phyloP scores from a whole-genome alignment of 2,329 filamentous ascomycete genomes.

The Aspergillus melleus region DNA sequence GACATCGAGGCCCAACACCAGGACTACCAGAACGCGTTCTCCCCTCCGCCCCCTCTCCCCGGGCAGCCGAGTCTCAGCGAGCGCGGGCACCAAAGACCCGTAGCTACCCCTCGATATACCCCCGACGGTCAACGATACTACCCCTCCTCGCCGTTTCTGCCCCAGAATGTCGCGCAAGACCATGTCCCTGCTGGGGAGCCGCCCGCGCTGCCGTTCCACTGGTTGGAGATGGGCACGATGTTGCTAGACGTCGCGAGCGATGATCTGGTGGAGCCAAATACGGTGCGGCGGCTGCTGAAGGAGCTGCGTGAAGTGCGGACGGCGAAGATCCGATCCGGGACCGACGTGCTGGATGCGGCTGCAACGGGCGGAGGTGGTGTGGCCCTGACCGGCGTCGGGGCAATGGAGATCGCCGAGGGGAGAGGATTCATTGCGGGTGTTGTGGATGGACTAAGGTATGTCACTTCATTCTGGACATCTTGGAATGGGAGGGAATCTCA shows the following conservation, averaged over 20 bases:
- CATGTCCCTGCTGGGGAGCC: slow-evolving; percentile 49
- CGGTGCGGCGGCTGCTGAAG: slow-evolving; percentile 71
- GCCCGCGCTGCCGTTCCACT: slow-evolving; percentile 77
- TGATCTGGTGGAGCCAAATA: slow-evolving; percentile 73
- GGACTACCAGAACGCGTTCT: slow-evolving; percentile 68
- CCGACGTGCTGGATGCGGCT: slow-evolving; percentile 64
- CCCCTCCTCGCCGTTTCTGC: slow-evolving; percentile 72
- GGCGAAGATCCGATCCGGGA: slow-evolving; percentile 80
- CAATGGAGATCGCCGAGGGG: slow-evolving; percentile 88
- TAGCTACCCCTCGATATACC: slow-evolving; percentile 34
- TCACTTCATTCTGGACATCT: background rate
- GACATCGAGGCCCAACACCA: slow-evolving; percentile 71
- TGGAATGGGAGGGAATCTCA: slow-evolving; percentile 1
- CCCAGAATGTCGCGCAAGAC: slow-evolving; percentile 69
- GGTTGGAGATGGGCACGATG: slow-evolving; percentile 87
- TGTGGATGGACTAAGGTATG: slow-evolving; percentile 73
- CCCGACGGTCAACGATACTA: slow-evolving; percentile 42
- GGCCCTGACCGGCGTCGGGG: slow-evolving; percentile 77
- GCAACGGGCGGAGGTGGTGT: slow-evolving; percentile 62
- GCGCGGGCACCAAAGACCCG: slow-evolving; percentile 22
- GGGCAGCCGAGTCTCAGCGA: slow-evolving; percentile 32
- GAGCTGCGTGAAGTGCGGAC: slow-evolving; percentile 85
- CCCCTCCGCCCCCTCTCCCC: slow-evolving; percentile 72
- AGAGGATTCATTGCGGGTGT: slow-evolving; percentile 81
- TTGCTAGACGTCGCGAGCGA: slow-evolving; percentile 82